Conservation (phyloP, 1,284 basidiomycete species). For the Mycena citricolor region DNA sequence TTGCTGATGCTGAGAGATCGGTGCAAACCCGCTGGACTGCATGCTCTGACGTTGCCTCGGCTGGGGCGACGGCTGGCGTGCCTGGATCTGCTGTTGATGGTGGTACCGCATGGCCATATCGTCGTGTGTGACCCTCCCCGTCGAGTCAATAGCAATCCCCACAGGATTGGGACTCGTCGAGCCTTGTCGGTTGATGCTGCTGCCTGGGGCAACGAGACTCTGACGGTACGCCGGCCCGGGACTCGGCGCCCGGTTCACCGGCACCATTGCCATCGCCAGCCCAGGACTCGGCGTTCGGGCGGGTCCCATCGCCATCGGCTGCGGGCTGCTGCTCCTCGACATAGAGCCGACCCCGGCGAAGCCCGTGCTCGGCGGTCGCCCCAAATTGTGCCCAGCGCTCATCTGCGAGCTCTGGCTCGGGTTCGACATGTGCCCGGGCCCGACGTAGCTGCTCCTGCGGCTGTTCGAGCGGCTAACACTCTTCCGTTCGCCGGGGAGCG, state of each 20-base stretch:
- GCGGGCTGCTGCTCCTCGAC: conserved; percentile 60
- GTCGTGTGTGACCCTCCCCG: conserved; percentile 78
- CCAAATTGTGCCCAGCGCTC: conserved; percentile 40
- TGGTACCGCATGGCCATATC: conserved; percentile 69
- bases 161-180: conserved; percentile 49
- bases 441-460: conserved; percentile 46
- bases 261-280: conserved; percentile 36
- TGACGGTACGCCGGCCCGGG: conserved; percentile 28
- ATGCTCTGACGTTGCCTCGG: too few species aligned
- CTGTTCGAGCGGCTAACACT: conserved; percentile 43
- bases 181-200: conserved; percentile 25
- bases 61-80: conserved; percentile 14
- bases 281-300: conserved; percentile 33
- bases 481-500: conserved; percentile 83
- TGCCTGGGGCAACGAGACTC: conserved; percentile 24
- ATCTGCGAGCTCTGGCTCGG: conserved; percentile 27
- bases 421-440: conserved; percentile 23
- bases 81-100: conserved; percentile 31
- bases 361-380: conserved; percentile 61
- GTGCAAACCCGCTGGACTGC: conserved; percentile 76
- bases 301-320: conserved; percentile 64
- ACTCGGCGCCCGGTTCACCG: conserved; percentile 50
- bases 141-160: conserved; percentile 78
- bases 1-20: conserved; percentile 45
- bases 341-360: conserved; percentile 53